A percentile compares a stretch with the other conserved stretches of the same genome.
phyloP scores from a whole-genome alignment of 73 alveolate species.

The Paramecium octaurelia region DNA sequence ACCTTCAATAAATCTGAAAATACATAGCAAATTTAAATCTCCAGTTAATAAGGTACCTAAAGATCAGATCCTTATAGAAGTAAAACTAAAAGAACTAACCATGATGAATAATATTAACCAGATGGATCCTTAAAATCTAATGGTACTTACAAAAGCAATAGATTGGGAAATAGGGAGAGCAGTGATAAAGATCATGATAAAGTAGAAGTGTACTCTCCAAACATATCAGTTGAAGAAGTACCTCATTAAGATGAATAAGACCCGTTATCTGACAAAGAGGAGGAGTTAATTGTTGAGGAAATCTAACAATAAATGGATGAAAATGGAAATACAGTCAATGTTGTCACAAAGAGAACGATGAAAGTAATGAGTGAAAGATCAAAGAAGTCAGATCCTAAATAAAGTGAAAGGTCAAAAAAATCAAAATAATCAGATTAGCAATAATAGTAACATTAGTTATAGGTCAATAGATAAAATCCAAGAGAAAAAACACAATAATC shows the following conservation, averaged over 20 bases:
- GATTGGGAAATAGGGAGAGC: neutral
- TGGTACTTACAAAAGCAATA: neutral
- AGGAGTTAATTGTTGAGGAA: neutral
- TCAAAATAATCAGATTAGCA: neutral
- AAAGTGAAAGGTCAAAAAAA: neutral
- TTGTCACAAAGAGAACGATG: neutral
- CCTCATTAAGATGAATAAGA: slow-evolving; percentile 11
- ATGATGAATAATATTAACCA: neutral
- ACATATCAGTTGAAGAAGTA: neutral
- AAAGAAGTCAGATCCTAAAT: neutral
- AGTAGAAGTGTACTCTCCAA: neutral
- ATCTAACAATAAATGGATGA: neutral
- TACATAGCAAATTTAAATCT: neutral
- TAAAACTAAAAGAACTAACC: neutral
- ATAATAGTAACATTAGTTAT: neutral
- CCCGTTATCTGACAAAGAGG: neutral
- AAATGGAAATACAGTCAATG: neutral
- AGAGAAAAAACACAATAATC: neutral
- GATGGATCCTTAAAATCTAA: neutral
- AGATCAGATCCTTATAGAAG: neutral
- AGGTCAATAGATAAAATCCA: neutral
- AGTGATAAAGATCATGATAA: neutral
- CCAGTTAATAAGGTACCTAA: neutral
- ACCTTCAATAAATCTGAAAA: neutral
- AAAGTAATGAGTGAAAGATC: neutral